These are phyloP conservation scores for Candolleomyces eurysporus DNA, from an alignment of 768 basidiomycete genomes.

Conservation along the genomic window DNA sequence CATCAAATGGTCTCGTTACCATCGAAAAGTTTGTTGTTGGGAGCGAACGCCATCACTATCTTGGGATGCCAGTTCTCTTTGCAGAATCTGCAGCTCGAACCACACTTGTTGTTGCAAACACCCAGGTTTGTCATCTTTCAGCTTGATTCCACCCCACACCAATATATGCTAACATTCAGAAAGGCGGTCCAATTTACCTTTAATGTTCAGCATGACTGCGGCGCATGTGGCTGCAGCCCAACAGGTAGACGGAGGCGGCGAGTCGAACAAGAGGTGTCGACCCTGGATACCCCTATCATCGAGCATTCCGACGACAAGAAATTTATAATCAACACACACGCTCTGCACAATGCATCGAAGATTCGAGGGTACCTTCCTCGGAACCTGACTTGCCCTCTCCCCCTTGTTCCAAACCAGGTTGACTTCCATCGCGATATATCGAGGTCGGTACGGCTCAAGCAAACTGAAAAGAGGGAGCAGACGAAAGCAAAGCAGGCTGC, in stretches of 20 bases:
- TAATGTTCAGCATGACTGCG: background rate
- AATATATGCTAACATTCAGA: background rate
- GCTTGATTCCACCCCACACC: background rate
- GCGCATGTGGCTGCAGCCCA: background rate
- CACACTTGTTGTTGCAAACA: background rate
- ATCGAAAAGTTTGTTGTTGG: background rate
- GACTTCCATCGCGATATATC: slow-evolving; percentile 8
- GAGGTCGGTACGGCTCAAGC: background rate
- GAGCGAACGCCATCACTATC: background rate
- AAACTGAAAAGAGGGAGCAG: slow-evolving; percentile 10
- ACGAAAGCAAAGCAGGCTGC: slow-evolving; percentile 10
- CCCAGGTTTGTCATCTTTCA: background rate
- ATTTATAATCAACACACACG: slow-evolving; percentile 25
- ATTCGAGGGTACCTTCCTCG: slow-evolving; percentile 13
- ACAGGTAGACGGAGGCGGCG: background rate
- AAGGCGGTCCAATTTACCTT: background rate
- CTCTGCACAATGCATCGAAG: slow-evolving; percentile 23
- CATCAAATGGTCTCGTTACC: background rate
- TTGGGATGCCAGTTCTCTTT: slow-evolving; percentile 3
- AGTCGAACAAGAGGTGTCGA: slow-evolving; percentile 3
- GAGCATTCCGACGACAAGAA: slow-evolving; percentile 16
- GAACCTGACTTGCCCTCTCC: slow-evolving; percentile 6
- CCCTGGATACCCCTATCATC: slow-evolving; percentile 11
- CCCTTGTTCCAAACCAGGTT: slow-evolving; percentile 2
- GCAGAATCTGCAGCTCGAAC: background rate